phyloP scores from a whole-genome alignment of 1,284 basidiomycete species.

The Thelephora terrestris region DNA sequence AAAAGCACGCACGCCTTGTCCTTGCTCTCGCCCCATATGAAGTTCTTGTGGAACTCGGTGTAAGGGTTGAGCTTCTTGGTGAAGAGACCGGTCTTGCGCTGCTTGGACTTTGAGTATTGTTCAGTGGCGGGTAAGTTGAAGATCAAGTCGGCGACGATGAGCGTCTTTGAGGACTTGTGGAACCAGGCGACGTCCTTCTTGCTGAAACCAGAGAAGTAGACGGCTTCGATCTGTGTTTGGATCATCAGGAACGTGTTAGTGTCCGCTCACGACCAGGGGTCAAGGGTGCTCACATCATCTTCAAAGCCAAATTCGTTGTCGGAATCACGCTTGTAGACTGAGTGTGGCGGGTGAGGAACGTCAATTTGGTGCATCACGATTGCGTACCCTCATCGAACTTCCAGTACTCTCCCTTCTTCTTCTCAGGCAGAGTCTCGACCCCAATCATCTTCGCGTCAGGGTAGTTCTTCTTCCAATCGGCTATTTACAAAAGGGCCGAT shows the following conservation, averaged over 20 bases:
- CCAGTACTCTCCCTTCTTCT: slow-evolving; percentile 22
- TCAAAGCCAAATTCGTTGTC: slow-evolving; percentile 69
- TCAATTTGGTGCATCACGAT: background rate
- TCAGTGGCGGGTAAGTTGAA: slow-evolving; percentile 81
- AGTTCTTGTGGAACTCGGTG: slow-evolving; percentile 25
- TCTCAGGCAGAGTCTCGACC: slow-evolving; percentile 38
- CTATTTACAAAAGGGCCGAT: slow-evolving; percentile 19
- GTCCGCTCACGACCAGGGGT: background rate
- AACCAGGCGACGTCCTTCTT: slow-evolving; percentile 85
- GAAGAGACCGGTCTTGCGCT: background rate
- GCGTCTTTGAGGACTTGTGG: slow-evolving; percentile 62
- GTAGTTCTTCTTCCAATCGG: slow-evolving; percentile 60
- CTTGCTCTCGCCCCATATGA: slow-evolving; percentile 25
- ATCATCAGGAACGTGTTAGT: background rate
- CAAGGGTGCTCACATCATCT: slow-evolving; percentile 48
- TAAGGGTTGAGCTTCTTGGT: slow-evolving; percentile 25
- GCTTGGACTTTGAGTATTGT: slow-evolving; percentile 29
- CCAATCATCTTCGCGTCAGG: slow-evolving; percentile 65
- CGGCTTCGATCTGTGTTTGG: slow-evolving; percentile 18
- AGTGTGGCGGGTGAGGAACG: slow-evolving; percentile 43
- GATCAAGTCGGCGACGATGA: slow-evolving; percentile 79
- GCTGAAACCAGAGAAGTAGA: slow-evolving; percentile 66
- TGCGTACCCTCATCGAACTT: slow-evolving; percentile 42
- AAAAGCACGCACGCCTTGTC: slow-evolving; percentile 30
- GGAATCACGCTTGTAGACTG: slow-evolving; percentile 8